A percentile compares a stretch with the other conserved stretches of the same genome.
These are phyloP conservation scores for Paraconiothyrium sp. DNA, from an alignment of 2,329 filamentous ascomycete genomes.

Conservation along the genomic window DNA sequence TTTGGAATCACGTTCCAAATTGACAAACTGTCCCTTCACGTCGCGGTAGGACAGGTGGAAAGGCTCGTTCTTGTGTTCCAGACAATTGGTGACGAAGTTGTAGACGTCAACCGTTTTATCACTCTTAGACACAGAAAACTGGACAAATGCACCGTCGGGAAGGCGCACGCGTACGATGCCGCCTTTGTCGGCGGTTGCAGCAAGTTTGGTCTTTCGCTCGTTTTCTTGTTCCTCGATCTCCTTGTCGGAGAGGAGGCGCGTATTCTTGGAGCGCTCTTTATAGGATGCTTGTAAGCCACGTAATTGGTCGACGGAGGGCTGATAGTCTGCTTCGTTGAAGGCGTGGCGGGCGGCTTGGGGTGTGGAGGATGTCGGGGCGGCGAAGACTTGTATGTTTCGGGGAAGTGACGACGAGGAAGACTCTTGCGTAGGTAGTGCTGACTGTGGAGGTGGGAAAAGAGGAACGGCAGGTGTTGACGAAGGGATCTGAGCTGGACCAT, in stretches of 20 bases:
- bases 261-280: slow-evolving; percentile 71
- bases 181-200: slow-evolving; percentile 66
- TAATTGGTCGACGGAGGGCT: slow-evolving; percentile 78
- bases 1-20: slow-evolving; percentile 57
- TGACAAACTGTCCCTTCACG: slow-evolving; percentile 58
- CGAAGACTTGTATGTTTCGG: slow-evolving; percentile 75
- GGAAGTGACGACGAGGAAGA: slow-evolving; percentile 21
- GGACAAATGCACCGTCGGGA: slow-evolving; percentile 82
- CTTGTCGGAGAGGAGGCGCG: slow-evolving; percentile 80
- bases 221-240: slow-evolving; percentile 78
- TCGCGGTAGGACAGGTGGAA: slow-evolving; percentile 78
- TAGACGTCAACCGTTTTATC: slow-evolving; percentile 80
- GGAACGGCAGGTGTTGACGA: slow-evolving; percentile 30
- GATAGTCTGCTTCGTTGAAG: slow-evolving; percentile 78
- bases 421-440: slow-evolving; percentile 24
- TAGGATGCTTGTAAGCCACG: slow-evolving; percentile 77
- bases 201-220: slow-evolving; percentile 71
- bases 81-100: slow-evolving; percentile 74
- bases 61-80: slow-evolving; percentile 69
- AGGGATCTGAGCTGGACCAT: slow-evolving; percentile 26
- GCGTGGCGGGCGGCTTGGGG: slow-evolving; percentile 76
- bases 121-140: slow-evolving; percentile 72
- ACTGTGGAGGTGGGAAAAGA: slow-evolving; percentile 25
- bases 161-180: slow-evolving; percentile 84
- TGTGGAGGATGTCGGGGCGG: slow-evolving; percentile 76